phyloP scores from a whole-genome alignment of 176 grass and related monocot genomes.

The Triticum dicoccoides region DNA sequence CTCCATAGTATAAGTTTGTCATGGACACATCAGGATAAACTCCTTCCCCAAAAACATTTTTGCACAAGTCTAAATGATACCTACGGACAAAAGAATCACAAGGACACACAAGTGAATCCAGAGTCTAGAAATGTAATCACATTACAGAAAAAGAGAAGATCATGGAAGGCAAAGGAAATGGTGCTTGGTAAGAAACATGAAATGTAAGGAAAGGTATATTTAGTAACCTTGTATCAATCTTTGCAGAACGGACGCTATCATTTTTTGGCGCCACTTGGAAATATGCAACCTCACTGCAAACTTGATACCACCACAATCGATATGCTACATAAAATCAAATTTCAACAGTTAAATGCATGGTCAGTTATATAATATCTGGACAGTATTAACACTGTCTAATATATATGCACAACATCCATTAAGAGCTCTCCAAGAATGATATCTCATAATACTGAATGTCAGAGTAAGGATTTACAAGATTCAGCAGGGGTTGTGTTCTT shows the following conservation, averaged over 20 bases:
- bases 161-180: neutral
- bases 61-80: conserved; percentile 95
- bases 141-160: neutral
- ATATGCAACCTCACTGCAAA: conserved; percentile 94
- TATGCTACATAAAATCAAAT: conserved; percentile 46
- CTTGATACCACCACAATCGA: conserved; percentile 97
- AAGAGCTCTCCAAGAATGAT: conserved; percentile 2
- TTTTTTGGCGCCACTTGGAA: conserved; percentile 93
- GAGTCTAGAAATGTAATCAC: neutral
- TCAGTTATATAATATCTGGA: conserved; percentile 3
- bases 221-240: conserved; percentile 70
- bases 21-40: conserved; percentile 90
- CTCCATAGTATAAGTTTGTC: conserved; percentile 95
- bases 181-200: neutral
- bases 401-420: neutral
- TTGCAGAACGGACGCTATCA: conserved; percentile 74
- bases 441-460: conserved; percentile 5
- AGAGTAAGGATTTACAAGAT: conserved; percentile 44
- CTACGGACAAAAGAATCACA: conserved; percentile 43
- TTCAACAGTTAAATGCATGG: conserved; percentile 23
- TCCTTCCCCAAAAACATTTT: conserved; percentile 88
- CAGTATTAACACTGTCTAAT: neutral
- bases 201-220: conserved; percentile 1
- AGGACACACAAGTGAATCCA: neutral
- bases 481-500: conserved; percentile 88